Percentiles rank a stretch among this genome's conserved stretches.
phyloP scores from a whole-genome alignment of 2,329 filamentous ascomycete species.

The Xylaria sp. region DNA sequence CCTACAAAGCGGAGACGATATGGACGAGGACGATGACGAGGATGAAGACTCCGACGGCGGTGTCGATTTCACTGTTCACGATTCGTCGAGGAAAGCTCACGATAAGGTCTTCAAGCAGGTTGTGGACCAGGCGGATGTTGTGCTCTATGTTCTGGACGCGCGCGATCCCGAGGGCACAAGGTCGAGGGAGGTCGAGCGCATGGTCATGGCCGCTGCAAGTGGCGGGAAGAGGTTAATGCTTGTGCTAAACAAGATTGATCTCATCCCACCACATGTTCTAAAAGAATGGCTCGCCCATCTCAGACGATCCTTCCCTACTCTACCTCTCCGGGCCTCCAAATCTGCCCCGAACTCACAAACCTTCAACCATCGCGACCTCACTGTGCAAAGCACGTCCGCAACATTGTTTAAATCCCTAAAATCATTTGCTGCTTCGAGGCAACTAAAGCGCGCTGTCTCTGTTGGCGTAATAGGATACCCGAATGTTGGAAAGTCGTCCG shows the following conservation, averaged over 20 bases:
- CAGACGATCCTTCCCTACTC: slow-evolving; percentile 88
- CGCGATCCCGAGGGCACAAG: slow-evolving; percentile 91
- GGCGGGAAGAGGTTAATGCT: slow-evolving; percentile 90
- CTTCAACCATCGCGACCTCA: slow-evolving; percentile 92
- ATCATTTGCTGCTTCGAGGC: slow-evolving; percentile 82
- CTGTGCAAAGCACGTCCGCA: slow-evolving; percentile 84
- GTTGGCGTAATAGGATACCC: slow-evolving; percentile 96
- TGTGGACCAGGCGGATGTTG: slow-evolving; percentile 86
- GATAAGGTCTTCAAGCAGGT: slow-evolving; percentile 98
- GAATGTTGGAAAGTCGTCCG: slow-evolving; percentile 95
- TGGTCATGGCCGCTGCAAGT: slow-evolving; percentile 87
- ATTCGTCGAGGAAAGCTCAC: slow-evolving; percentile 83
- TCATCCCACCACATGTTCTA: slow-evolving; percentile 83
- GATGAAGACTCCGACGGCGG: slow-evolving; percentile 60
- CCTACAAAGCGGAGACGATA: slow-evolving; percentile 69
- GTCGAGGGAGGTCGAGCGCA: slow-evolving; percentile 89
- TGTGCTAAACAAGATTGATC: slow-evolving; percentile 94
- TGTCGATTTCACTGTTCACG: slow-evolving; percentile 63
- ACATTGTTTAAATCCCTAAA: slow-evolving; percentile 91
- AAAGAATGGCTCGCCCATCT: slow-evolving; percentile 87
- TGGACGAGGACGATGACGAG: slow-evolving; percentile 65
- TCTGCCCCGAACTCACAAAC: slow-evolving; percentile 86
- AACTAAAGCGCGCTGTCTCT: slow-evolving; percentile 88
- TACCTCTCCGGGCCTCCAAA: slow-evolving; percentile 86
- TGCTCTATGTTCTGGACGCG: slow-evolving; percentile 93